phyloP scores from a whole-genome alignment of 306 rosid species.

The Casuarina glauca region DNA sequence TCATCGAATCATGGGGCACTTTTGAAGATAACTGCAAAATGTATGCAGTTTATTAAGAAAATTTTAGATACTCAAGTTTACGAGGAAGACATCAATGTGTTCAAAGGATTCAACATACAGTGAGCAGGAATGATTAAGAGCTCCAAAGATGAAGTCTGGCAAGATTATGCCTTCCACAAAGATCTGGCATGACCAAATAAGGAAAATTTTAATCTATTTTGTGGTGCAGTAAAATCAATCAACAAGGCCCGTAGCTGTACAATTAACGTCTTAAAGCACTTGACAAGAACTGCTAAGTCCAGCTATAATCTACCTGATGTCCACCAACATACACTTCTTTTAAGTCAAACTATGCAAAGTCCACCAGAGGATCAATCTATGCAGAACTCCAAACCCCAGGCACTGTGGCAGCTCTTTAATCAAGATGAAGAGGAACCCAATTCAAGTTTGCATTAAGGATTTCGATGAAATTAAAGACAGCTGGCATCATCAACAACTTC shows the following conservation, averaged over 20 bases:
- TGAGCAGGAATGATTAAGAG: neutral
- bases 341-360: neutral
- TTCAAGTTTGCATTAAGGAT: neutral
- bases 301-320: neutral
- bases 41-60: neutral
- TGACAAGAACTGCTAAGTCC: neutral
- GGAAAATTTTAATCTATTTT: neutral
- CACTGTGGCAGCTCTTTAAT: neutral
- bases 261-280: neutral
- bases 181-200: neutral
- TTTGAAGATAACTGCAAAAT: neutral
- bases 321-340: neutral
- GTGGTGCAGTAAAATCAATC: neutral
- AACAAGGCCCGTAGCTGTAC: neutral
- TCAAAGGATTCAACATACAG: neutral
- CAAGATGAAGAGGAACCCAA: neutral
- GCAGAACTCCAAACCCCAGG: neutral
- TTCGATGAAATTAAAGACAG: neutral
- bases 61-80: neutral
- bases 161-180: neutral
- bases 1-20: neutral
- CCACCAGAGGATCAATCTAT: neutral
- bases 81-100: neutral
- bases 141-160: neutral
- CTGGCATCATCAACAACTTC: neutral